Evolutionary conservation across 2,329 filamentous ascomycete species (phyloP).

Genomic region (Trichocomaceae sp.): DNA sequence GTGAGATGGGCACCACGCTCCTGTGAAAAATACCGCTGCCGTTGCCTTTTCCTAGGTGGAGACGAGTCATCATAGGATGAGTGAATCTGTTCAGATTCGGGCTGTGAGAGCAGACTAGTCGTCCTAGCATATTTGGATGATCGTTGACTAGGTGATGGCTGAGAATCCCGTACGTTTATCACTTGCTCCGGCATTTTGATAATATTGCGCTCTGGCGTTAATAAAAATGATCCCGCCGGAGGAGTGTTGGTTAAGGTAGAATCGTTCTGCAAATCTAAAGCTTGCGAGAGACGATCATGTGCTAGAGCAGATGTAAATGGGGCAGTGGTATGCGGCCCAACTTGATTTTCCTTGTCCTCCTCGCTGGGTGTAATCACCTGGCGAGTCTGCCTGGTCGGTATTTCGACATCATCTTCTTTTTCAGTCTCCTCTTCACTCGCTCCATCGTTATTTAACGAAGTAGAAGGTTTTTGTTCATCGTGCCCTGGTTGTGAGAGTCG

Average conservation of each 20-base stretch:
- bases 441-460: constrained; percentile 19
- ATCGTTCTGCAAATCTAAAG: constrained; percentile 24
- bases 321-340: constrained; percentile 22
- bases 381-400: constrained; percentile 25
- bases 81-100: constrained; percentile 6
- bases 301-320: constrained; percentile 27
- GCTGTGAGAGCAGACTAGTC: constrained; percentile 4
- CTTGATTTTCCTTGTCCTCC: constrained; percentile 44
- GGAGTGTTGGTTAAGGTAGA: constrained; percentile 14
- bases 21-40: background rate
- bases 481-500: constrained; percentile 11
- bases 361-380: constrained; percentile 28
- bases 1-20: constrained; percentile 8
- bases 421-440: constrained; percentile 43
- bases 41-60: constrained; percentile 9
- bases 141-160: constrained; percentile 24
- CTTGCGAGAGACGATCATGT: constrained; percentile 35
- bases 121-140: constrained; percentile 4
- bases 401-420: constrained; percentile 35
- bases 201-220: background rate
- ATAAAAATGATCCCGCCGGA: constrained; percentile 4
- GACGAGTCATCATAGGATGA: constrained; percentile 7
- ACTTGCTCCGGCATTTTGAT: constrained; percentile 24
- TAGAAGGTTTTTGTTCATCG: constrained; percentile 18
- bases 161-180: constrained; percentile 32